Conservation (phyloP, 768 basidiomycete genomes). For the Thelephora ganbajun region DNA sequence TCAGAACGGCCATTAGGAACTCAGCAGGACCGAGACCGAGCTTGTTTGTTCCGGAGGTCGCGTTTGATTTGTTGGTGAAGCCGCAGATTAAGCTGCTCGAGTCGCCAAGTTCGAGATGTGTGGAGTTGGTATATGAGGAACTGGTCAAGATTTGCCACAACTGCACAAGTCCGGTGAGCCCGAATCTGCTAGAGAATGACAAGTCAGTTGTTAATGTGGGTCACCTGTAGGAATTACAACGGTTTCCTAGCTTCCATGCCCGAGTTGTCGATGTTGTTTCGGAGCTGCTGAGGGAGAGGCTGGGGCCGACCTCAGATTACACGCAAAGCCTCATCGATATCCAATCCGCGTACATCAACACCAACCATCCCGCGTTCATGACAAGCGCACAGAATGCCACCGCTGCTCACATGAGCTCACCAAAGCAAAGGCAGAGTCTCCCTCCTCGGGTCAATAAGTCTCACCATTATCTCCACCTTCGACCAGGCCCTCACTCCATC, state of each 20-base stretch:
- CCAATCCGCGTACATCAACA: constrained; percentile 98
- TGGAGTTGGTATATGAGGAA: constrained; percentile 97
- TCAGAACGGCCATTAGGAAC: constrained; percentile 95
- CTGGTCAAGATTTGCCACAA: constrained; percentile 99
- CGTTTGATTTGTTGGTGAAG: constrained; percentile 93
- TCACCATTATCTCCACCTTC: background rate
- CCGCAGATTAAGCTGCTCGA: constrained; percentile 96
- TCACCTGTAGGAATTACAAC: constrained; percentile 69
- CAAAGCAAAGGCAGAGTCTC: constrained; percentile 22
- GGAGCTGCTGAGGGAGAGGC: constrained; percentile 84
- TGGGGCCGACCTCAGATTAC: constrained; percentile 96
- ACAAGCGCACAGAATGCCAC: constrained; percentile 37
- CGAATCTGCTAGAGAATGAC: too few relatives aligned
- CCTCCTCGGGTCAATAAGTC: constrained; percentile 38
- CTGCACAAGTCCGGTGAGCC: constrained; percentile 73
- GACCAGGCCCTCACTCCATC: constrained; percentile 1
- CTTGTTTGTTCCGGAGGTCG: constrained; percentile 92
- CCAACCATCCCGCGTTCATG: constrained; percentile 93
- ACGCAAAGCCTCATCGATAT: constrained; percentile 91
- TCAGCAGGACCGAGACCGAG: constrained; percentile 95
- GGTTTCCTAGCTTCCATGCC: constrained; percentile 87
- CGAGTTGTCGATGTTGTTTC: constrained; percentile 96
- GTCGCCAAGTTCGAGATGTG: constrained; percentile 87
- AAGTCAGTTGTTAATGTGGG: background rate
- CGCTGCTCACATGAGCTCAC: constrained; percentile 15